Percentiles rank a stretch among this genome's conserved stretches.
Evolutionary conservation across 2,329 filamentous ascomycete species (phyloP).

Genomic region (Penicillium frequentans): DNA sequence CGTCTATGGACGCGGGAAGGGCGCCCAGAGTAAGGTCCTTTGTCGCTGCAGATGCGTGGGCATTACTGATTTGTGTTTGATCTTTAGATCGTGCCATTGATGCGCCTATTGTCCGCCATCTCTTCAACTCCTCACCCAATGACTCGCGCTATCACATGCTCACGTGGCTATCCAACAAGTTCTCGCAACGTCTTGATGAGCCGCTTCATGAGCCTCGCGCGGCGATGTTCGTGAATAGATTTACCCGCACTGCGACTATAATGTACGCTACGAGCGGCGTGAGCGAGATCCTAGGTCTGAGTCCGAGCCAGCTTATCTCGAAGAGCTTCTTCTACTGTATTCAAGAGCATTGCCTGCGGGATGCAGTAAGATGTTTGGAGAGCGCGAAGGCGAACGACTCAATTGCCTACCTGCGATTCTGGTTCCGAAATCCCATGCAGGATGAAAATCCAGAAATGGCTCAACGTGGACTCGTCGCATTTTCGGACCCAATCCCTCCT

Average conservation of each 20-base stretch:
- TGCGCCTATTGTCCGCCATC: slow-evolving; percentile 72
- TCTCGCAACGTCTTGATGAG: slow-evolving; percentile 54
- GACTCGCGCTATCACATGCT: slow-evolving; percentile 90
- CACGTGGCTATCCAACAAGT: slow-evolving; percentile 79
- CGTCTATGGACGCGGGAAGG: slow-evolving; percentile 68
- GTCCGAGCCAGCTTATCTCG: slow-evolving; percentile 67
- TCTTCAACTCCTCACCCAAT: slow-evolving; percentile 77
- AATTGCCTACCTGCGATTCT: slow-evolving; percentile 85
- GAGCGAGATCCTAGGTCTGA: slow-evolving; percentile 71
- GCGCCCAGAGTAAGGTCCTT: slow-evolving; percentile 67
- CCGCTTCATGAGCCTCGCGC: slow-evolving; percentile 74
- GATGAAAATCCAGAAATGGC: slow-evolving; percentile 37
- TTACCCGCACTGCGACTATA: slow-evolving; percentile 76
- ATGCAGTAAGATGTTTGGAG: slow-evolving; percentile 77
- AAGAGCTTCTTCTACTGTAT: slow-evolving; percentile 89
- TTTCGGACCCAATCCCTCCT: slow-evolving; percentile 5
- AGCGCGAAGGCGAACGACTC: slow-evolving; percentile 88
- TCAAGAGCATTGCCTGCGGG: slow-evolving; percentile 66
- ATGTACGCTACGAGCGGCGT: slow-evolving; percentile 85
- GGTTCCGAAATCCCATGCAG: slow-evolving; percentile 71
- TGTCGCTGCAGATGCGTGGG: neutral
- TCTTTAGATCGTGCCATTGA: slow-evolving; percentile 69
- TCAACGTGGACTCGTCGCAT: neutral
- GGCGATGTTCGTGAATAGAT: slow-evolving; percentile 81
- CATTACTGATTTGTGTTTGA: neutral